Base-by-base conservation (phyloP, 371 early-diverging fungal genomes). In the Mucor velutinosus region DNA sequence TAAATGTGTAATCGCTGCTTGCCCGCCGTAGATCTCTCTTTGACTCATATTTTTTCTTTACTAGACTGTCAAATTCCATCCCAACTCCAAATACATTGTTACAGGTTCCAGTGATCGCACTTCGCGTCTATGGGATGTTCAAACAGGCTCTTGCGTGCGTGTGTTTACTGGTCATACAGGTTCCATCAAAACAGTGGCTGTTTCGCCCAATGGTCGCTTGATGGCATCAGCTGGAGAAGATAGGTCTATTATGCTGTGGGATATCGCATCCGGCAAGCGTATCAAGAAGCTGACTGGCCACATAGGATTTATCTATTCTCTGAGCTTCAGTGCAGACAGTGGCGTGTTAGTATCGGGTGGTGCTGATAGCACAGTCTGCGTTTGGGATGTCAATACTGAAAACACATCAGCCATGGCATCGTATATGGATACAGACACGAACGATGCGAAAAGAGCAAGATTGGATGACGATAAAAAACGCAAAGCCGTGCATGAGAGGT, bases 61-160 rank as follows among this genome's bases (percentile, higher is more conserved):
- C 7, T 68, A 89, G 89, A 86, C 86, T 45, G 98, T 99, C 41
- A 92, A 92, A 74, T 99, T 99, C 80, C 99, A 99, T 80, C 99
- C 99, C 8, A 99, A 99, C 76, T 89, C 93, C 56, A 96, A 95
- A 69, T 99, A 99, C 76, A 59, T 99, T 11, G 91, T 95, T 29
- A 97, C 98, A 6, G 99, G 99, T 3, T 95, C 96, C 0, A 89
- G 92, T 71, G 99, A 99, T 83, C 88, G 91, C 62, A 96, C 98
- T n/a, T 89, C 91, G 17, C 90, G 99, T 39, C 79, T 99, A 72
- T 99, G 99, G 96, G 97, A 98, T 79, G 87, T 99, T 33, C 94
- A 96, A 72, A 83, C 86, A 53, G 99, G 99, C 43, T 79, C 84
- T 12, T 93, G 97, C 70, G 97, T 99, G 19, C 88, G 99, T 43